These are phyloP conservation scores for Trichoderma orchidacearum DNA, from an alignment of 495 filamentous ascomycete species.

Conservation along the genomic window DNA sequence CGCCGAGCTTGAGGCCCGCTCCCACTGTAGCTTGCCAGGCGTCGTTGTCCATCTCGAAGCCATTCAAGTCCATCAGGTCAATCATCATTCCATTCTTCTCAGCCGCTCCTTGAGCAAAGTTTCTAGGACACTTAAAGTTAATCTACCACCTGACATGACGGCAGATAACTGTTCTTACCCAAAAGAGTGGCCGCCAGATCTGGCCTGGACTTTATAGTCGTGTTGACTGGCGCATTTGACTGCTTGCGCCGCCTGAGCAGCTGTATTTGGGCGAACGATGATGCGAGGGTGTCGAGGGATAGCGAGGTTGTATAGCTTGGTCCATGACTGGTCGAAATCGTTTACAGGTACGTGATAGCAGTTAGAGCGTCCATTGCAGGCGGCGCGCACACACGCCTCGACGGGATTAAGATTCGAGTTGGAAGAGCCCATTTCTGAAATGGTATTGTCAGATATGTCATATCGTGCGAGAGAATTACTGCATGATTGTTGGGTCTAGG, in stretches of 20 bases:
- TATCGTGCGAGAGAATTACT: too few species aligned
- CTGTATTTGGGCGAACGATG: constrained; percentile 43
- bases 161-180: constrained; percentile 16
- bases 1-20: constrained; percentile 45
- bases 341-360: constrained; percentile 26
- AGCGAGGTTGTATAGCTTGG: constrained; percentile 51
- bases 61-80: constrained; percentile 40
- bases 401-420: constrained; percentile 7
- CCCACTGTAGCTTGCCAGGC: constrained; percentile 53
- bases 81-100: constrained; percentile 42
- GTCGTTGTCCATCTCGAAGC: constrained; percentile 35
- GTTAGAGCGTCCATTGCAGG: constrained; percentile 23
- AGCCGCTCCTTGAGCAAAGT: constrained; percentile 32
- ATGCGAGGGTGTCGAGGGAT: constrained; percentile 44
- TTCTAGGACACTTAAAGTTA: neutral
- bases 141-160: neutral
- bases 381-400: constrained; percentile 21
- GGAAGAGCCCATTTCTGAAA: neutral
- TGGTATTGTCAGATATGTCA: too few species aligned
- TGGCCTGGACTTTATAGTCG: constrained; percentile 50
- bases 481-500: too few species aligned
- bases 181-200: constrained; percentile 64
- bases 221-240: constrained; percentile 43
- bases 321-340: constrained; percentile 27
- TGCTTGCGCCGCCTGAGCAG: constrained; percentile 42